These are phyloP conservation scores for Diospyros lotus DNA, from an alignment of 148 eudicot species.

Conservation along the genomic window DNA sequence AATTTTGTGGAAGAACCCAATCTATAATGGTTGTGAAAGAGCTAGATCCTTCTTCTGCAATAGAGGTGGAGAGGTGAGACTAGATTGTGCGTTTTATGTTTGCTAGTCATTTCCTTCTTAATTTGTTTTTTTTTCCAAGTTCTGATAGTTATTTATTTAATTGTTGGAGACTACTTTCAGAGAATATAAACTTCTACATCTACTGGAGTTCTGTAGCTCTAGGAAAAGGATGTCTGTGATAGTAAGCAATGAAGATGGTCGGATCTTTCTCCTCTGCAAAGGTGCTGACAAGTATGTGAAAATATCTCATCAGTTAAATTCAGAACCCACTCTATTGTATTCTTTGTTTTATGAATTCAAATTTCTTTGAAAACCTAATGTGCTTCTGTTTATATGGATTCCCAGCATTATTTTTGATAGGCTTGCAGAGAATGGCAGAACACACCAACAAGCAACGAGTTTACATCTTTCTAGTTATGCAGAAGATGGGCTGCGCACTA, in stretches of 20 bases:
- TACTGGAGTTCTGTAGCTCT: constrained; percentile 65
- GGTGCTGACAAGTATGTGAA: constrained; percentile 70
- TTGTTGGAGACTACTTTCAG: background rate
- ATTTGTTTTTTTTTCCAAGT: background rate
- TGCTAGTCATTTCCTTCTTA: background rate
- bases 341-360: background rate
- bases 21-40: constrained; percentile 44
- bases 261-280: constrained; percentile 48
- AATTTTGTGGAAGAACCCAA: constrained; percentile 53
- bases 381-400: background rate
- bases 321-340: background rate
- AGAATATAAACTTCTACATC: constrained; percentile 30
- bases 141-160: background rate
- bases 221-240: constrained; percentile 73
- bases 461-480: constrained; percentile 52
- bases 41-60: constrained; percentile 37
- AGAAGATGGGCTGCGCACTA: constrained; percentile 63
- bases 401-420: constrained; percentile 63
- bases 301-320: background rate
- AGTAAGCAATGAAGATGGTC: constrained; percentile 41
- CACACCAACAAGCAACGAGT: constrained; percentile 45
- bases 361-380: background rate
- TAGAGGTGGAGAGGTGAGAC: constrained; percentile 40
- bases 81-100: background rate
- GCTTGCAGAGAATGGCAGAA: constrained; percentile 41